Conservation (phyloP, 192 early-diverging fungal species). For the Spizellomyces sp. region DNA sequence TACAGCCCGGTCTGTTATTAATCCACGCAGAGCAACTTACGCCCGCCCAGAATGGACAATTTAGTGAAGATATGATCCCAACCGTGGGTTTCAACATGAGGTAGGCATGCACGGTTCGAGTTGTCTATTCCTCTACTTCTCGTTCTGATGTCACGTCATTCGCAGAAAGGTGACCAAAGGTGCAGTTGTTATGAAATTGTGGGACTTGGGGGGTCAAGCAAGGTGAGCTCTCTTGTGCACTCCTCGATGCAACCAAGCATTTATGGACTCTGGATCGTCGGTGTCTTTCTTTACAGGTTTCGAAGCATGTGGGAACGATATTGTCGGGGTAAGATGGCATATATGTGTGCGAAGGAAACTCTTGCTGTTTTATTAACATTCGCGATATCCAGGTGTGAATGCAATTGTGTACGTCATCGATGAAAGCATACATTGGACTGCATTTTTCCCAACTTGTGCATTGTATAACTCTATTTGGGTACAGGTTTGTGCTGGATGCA, state of each 20-base stretch:
- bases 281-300: conserved; percentile 49
- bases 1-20: not conserved
- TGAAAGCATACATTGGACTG: not conserved
- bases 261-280: too few species aligned
- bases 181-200: conserved; percentile 93
- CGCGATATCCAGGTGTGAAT: conserved; percentile 75
- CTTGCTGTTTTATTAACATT: not conserved
- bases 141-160: not conserved
- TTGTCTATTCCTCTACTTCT: not conserved
- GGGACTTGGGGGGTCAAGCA: conserved; percentile 99
- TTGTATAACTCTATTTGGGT: not conserved
- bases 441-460: not conserved
- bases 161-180: conserved; percentile 60
- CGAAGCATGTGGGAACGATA: conserved; percentile 92
- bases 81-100: conserved; percentile 99
- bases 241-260: not conserved
- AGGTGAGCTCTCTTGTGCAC: conserved; percentile 36
- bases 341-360: not conserved
- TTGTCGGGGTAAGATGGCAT: conserved; percentile 49
- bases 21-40: not conserved
- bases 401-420: conserved; percentile 82
- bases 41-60: conserved; percentile 42
- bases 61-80: conserved; percentile 82
- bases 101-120: conserved; percentile 70
- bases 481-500: conserved; percentile 93